Evolutionary conservation across 2,329 filamentous ascomycete species (phyloP), one percentile per base, ranked within the genome.

Genomic region (Exophiala lecanii-corni): DNA sequence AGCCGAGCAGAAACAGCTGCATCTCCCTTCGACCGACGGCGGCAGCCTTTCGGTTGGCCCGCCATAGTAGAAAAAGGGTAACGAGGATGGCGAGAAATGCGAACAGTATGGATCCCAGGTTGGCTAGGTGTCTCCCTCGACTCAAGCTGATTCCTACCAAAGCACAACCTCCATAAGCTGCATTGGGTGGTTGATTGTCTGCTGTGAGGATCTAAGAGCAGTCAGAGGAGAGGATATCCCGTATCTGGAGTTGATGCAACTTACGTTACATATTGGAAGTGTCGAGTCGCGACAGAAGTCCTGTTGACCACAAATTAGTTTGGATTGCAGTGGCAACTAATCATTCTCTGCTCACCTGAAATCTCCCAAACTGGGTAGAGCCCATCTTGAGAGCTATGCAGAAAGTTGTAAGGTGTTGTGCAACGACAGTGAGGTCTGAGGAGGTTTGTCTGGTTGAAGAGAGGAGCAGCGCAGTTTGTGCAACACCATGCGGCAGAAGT

Each of bases 1-100:
- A 98, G 38, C 85, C 83, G 31, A 86, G 50, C 38, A 98, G 78
- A 69, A 98, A 97, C 23, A 96, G 59, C 74, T 98, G 92, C 79
- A 98, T 97, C 67, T 98, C 92, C 65, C 92, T 86, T 71, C 92
- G 76, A 47, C 92, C 92, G 36, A 98, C 92, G 43, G 92, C 92
- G 43, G 92, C 92, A 65, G 85, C 82, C 70, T 98, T 97, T 62
- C 78, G 79, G 59, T 97, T 86, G 15, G 92, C 94, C 55, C 80
- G 76, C 68, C 84, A 78, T 64, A 97, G 58, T 45, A 98, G 71
- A 55, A 84, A 81, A 9, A 70, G 59, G 3, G 84, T 73, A 6
- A 77, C 69, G 16, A 78, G 58, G 55, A 98, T 89, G 30, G 89
- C 87, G 51, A 94, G 63, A 50, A 75, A 87, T 50, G 79, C 84